Conservation (phyloP, 306 rosid species). For the Urtica urens region DNA sequence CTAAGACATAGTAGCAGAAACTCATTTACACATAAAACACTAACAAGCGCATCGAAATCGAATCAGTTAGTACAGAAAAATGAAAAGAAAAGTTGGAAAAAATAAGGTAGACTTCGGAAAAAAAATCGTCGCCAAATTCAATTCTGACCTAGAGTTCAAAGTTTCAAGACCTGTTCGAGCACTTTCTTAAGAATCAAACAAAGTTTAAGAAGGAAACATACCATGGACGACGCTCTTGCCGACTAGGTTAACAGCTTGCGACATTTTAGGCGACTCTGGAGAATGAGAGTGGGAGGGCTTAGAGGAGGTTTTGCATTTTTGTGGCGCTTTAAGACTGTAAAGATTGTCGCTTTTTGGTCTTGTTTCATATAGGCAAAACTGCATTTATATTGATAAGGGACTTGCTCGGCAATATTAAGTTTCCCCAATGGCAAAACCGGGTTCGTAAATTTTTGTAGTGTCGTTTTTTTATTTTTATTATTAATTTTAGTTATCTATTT, state of each 20-base stretch:
- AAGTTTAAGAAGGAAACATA: constrained; percentile 14
- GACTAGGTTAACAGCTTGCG: constrained; percentile 35
- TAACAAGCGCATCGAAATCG: too few species aligned
- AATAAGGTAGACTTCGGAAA: constrained; percentile 2
- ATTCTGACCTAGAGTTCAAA: neutral
- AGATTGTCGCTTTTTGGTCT: neutral
- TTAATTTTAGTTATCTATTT: too few species aligned
- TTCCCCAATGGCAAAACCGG: constrained; percentile 4
- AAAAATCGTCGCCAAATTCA: neutral
- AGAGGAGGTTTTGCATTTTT: constrained; percentile 31
- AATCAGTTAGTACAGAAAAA: neutral
- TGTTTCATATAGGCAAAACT: neutral
- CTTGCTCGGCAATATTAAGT: constrained; percentile 14
- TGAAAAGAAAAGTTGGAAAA: neutral
- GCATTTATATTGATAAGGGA: constrained; percentile 36
- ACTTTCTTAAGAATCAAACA: constrained; percentile 7
- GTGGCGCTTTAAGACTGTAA: too few species aligned
- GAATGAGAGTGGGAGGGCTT: constrained; percentile 3
- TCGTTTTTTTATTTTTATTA: too few species aligned
- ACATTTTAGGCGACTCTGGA: constrained; percentile 27
- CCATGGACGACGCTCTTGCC: constrained; percentile 30
- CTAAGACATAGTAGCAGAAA: too few species aligned
- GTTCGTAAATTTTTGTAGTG: too few species aligned
- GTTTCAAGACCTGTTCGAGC: neutral
- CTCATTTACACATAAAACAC: neutral